These are phyloP conservation scores for Aspergillus baeticus DNA, from an alignment of 495 filamentous ascomycete species.

Conservation along the genomic window DNA sequence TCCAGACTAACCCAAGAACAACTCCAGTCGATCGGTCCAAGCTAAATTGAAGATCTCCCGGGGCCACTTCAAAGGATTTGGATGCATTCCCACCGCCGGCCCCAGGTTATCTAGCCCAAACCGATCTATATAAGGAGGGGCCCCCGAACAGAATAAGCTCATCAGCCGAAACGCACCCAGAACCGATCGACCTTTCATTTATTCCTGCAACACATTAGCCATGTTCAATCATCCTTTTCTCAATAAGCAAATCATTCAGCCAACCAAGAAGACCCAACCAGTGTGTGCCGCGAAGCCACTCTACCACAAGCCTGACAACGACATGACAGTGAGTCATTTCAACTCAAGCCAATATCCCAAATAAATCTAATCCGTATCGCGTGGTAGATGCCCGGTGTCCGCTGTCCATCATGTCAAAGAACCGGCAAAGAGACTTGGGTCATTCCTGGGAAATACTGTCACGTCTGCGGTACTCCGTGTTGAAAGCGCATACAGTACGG, in stretches of 20 bases:
- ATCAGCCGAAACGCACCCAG: constrained; percentile 10
- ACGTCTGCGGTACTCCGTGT: constrained; percentile 41
- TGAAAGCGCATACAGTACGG: constrained; percentile 17
- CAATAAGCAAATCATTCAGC: constrained; percentile 1
- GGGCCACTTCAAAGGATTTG: constrained; percentile 14
- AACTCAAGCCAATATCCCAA: not conserved
- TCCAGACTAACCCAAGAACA: constrained; percentile 10
- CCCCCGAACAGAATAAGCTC: constrained; percentile 14
- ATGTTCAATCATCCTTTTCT: constrained; percentile 8
- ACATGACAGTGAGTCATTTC: constrained; percentile 13
- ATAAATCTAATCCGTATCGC: not conserved
- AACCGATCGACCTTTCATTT: constrained; percentile 1
- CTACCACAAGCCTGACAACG: not conserved
- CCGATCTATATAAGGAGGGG: constrained; percentile 20
- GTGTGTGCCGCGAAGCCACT: not conserved
- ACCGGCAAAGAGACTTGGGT: constrained; percentile 48
- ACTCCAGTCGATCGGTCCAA: constrained; percentile 24
- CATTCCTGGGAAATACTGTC: constrained; percentile 50
- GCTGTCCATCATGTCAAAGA: constrained; percentile 41
- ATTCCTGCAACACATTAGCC: constrained; percentile 4
- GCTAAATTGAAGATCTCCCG: constrained; percentile 28
- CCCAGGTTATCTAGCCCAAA: constrained; percentile 6
- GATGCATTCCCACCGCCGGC: constrained; percentile 3
- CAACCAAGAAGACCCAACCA: not conserved
- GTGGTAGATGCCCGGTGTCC: constrained; percentile 48